A percentile compares a stretch with the other conserved stretches of the same genome.
Evolutionary conservation across 75 land plant genomes (phyloP).

Genomic region (Gnetum montanum): DNA sequence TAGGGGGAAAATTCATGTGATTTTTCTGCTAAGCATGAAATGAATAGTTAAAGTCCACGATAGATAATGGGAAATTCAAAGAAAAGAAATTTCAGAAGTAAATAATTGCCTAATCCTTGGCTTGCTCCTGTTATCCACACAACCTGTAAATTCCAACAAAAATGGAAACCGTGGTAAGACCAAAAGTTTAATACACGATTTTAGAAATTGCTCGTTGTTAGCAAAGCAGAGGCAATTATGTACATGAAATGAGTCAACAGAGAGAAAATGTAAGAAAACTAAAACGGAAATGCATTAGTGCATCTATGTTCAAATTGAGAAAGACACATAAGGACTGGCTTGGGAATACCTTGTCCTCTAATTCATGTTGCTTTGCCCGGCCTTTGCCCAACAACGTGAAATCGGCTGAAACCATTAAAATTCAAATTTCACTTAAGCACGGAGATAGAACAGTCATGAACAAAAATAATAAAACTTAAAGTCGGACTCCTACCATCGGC

Average conservation of each 20-base stretch:
- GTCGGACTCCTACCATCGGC: too few relatives aligned
- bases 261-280: too few relatives aligned
- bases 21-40: too few relatives aligned
- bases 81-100: too few relatives aligned
- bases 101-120: slow-evolving; percentile 62
- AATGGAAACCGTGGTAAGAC: not conserved
- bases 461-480: too few relatives aligned
- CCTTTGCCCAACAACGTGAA: slow-evolving; percentile 51
- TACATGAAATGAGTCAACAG: too few relatives aligned
- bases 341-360: slow-evolving; percentile 56
- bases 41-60: too few relatives aligned
- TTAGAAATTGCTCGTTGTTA: not conserved
- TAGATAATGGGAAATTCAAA: too few relatives aligned
- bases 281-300: not conserved
- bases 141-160: slow-evolving; percentile 27
- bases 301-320: not conserved
- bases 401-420: slow-evolving; percentile 34
- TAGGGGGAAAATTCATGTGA: too few relatives aligned
- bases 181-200: not conserved
- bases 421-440: not conserved
- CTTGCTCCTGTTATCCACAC: slow-evolving; percentile 91
- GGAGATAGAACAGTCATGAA: too few relatives aligned
- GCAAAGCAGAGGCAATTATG: too few relatives aligned
- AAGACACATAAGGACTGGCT: not conserved
- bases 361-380: slow-evolving; percentile 43